These are phyloP conservation scores for Cyclocybe cylindracea DNA, from an alignment of 768 basidiomycete species.

Conservation along the genomic window DNA sequence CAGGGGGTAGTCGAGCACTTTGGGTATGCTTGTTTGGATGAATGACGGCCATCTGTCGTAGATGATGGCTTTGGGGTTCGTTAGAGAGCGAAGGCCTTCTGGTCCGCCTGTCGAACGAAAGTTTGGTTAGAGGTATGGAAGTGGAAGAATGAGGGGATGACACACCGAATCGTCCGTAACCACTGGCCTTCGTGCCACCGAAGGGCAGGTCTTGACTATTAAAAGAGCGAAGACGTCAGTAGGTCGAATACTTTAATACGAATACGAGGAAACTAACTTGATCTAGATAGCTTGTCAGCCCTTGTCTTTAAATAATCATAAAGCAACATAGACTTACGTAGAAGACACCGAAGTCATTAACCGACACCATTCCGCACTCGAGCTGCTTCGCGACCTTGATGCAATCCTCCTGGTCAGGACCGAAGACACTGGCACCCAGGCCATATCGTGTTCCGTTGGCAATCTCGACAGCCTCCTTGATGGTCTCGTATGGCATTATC, in stretches of 20 bases:
- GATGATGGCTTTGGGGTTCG: slow-evolving; percentile 86
- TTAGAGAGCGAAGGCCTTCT: slow-evolving; percentile 88
- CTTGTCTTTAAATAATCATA: neutral
- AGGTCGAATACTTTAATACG: slow-evolving; percentile 4
- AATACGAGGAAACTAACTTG: slow-evolving; percentile 50
- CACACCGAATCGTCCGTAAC: slow-evolving; percentile 91
- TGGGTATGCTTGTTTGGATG: slow-evolving; percentile 85
- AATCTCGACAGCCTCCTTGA: slow-evolving; percentile 85
- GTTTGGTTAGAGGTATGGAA: slow-evolving; percentile 10
- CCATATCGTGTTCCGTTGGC: slow-evolving; percentile 90
- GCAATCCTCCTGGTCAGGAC: slow-evolving; percentile 78
- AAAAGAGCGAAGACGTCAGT: slow-evolving; percentile 6
- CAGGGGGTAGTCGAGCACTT: slow-evolving; percentile 83
- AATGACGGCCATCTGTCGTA: slow-evolving; percentile 83
- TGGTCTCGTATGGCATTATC: slow-evolving; percentile 78
- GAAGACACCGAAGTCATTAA: slow-evolving; percentile 93
- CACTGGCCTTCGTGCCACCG: slow-evolving; percentile 88
- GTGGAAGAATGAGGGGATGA: slow-evolving; percentile 2
- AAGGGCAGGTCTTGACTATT: slow-evolving; percentile 89
- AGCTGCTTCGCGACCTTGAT: slow-evolving; percentile 77
- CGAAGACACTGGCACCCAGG: slow-evolving; percentile 94
- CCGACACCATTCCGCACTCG: slow-evolving; percentile 95
- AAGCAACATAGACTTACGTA: slow-evolving; percentile 57
- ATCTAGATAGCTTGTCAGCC: slow-evolving; percentile 42
- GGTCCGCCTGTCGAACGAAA: slow-evolving; percentile 68